Evolutionary conservation across 345 rosid genomes (phyloP).

Genomic region (Eucalyptus virginea): DNA sequence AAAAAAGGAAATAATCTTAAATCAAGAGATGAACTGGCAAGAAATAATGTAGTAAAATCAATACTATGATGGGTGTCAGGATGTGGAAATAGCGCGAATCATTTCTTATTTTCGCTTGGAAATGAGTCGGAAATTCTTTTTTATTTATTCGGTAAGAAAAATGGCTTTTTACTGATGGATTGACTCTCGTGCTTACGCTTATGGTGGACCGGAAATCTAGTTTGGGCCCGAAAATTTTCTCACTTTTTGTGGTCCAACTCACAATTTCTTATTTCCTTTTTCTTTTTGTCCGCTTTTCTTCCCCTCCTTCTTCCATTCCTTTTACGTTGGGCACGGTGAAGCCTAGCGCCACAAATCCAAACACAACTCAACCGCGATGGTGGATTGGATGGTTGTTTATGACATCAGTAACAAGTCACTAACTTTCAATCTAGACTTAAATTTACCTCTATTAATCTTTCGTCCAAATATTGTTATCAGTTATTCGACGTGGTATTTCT

Average conservation of each 20-base stretch:
- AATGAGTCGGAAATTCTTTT: not conserved
- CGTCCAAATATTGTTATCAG: accelerated
- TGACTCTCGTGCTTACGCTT: not conserved
- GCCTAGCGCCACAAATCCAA: not conserved
- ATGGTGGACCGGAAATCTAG: not conserved
- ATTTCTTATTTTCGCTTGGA: not conserved
- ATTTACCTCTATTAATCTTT: too few species aligned
- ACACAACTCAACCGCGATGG: not conserved
- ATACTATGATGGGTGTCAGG: not conserved
- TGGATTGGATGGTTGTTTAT: not conserved
- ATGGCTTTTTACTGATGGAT: not conserved
- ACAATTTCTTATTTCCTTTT: not conserved
- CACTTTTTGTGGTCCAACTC: not conserved
- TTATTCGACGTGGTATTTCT: not conserved
- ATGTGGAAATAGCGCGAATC: not conserved
- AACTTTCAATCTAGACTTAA: not conserved
- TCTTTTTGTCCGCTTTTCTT: not conserved
- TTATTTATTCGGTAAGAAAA: not conserved
- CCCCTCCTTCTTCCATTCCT: not conserved
- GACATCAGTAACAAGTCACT: not conserved
- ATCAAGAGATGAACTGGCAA: too few species aligned
- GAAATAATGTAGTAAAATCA: not conserved
- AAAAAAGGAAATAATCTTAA: too few species aligned
- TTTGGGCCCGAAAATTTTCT: not conserved
- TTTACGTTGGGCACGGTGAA: not conserved